Conservation (phyloP, 1,284 basidiomycete species). For the Xerocomus nothofagi region DNA sequence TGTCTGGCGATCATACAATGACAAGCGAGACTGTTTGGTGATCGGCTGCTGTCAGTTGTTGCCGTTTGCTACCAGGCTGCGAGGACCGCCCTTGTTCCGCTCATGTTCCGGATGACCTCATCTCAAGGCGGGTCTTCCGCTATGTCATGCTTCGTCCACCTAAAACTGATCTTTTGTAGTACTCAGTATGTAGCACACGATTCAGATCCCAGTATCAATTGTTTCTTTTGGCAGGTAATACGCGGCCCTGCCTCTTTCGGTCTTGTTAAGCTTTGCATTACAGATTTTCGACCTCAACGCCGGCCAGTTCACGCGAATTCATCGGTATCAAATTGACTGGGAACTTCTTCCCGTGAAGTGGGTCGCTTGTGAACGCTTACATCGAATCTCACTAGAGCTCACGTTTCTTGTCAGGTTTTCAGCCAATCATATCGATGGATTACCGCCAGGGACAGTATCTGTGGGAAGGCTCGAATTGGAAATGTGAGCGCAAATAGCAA, state of each 20-base stretch:
- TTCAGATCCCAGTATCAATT: conserved; percentile 6
- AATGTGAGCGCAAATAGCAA: conserved; percentile 4
- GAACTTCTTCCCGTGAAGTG: conserved; percentile 7
- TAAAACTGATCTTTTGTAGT: background rate
- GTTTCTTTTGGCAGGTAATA: conserved; percentile 7
- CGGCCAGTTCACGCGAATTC: background rate
- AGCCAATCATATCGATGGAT: conserved; percentile 10
- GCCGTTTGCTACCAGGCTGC: background rate
- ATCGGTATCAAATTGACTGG: conserved; percentile 1
- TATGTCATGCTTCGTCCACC: conserved; percentile 4
- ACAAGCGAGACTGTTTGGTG: background rate
- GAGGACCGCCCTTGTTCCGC: conserved; percentile 6
- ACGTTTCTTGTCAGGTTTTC: conserved; percentile 2
- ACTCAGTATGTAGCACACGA: background rate
- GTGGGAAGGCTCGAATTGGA: conserved; percentile 7
- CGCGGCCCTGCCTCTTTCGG: background rate
- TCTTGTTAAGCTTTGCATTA: background rate
- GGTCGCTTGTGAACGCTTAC: conserved; percentile 3
- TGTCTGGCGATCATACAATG: background rate
- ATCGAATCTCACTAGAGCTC: background rate
- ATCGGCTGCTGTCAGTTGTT: background rate
- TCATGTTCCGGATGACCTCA: conserved; percentile 15
- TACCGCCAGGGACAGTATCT: background rate
- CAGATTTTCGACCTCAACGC: background rate
- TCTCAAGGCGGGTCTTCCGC: background rate